A percentile compares a stretch with the other conserved stretches of the same genome.
Evolutionary conservation across 768 basidiomycete genomes (phyloP).

Genomic region (Boletellus ananas): DNA sequence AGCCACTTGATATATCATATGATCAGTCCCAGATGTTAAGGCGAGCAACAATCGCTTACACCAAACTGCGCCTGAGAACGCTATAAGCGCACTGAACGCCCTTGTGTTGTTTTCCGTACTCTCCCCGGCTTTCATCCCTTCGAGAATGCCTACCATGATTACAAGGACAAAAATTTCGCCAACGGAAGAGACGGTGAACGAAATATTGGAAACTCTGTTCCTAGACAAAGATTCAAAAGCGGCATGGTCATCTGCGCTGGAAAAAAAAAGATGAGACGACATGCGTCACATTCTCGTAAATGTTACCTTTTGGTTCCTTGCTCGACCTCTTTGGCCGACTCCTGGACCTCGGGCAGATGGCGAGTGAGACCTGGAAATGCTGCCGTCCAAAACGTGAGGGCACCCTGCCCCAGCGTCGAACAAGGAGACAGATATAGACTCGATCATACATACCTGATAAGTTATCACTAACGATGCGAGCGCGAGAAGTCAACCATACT

Average conservation of each 20-base stretch:
- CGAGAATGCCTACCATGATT: slow-evolving; percentile 72
- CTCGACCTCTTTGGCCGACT: slow-evolving; percentile 41
- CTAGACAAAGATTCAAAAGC: slow-evolving; percentile 59
- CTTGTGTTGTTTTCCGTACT: slow-evolving; percentile 71
- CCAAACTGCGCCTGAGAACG: slow-evolving; percentile 77
- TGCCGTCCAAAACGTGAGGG: slow-evolving; percentile 80
- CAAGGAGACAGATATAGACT: neutral
- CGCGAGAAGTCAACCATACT: neutral
- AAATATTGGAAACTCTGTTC: slow-evolving; percentile 73
- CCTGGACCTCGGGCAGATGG: slow-evolving; percentile 64
- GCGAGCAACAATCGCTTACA: slow-evolving; percentile 36
- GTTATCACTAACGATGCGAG: slow-evolving; percentile 49
- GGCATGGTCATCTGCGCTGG: slow-evolving; percentile 49
- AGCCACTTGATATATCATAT: slow-evolving; percentile 38
- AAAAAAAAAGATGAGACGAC: neutral
- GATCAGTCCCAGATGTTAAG: neutral
- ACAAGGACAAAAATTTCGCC: slow-evolving; percentile 70
- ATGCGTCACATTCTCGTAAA: neutral
- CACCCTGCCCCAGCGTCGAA: slow-evolving; percentile 38
- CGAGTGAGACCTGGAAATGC: slow-evolving; percentile 75
- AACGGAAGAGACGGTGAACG: slow-evolving; percentile 63
- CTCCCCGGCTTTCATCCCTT: slow-evolving; percentile 55
- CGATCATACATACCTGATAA: slow-evolving; percentile 49
- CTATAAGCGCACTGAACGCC: slow-evolving; percentile 72
- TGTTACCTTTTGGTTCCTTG: slow-evolving; percentile 47